A percentile compares a stretch with the other conserved stretches of the same genome.
Evolutionary conservation across 257 asterid species (phyloP).

Genomic region (Leonotis leonurus): DNA sequence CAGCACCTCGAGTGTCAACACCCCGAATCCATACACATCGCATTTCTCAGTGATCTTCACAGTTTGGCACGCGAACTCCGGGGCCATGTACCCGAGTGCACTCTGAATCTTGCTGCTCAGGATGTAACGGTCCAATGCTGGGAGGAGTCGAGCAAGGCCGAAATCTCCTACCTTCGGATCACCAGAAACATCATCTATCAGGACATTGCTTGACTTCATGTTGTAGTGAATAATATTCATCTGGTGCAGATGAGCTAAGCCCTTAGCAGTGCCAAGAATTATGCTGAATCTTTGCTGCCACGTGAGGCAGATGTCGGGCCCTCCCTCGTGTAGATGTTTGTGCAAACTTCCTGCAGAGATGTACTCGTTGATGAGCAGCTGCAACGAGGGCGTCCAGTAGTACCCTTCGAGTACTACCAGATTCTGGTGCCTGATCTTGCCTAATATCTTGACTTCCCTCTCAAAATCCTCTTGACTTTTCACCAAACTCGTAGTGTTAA

Average conservation of each 20-base stretch:
- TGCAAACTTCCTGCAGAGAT: conserved; percentile 51
- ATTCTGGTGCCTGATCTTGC: conserved; percentile 50
- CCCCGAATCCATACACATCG: conserved; percentile 79
- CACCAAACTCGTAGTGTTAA: conserved; percentile 59
- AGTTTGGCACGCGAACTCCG: conserved; percentile 75
- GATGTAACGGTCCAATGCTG: conserved; percentile 53
- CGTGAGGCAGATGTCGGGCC: conserved; percentile 26
- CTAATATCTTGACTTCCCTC: conserved; percentile 55
- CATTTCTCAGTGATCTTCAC: conserved; percentile 83
- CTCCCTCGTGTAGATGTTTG: conserved; percentile 51
- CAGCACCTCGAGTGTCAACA: conserved; percentile 53
- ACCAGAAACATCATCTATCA: conserved; percentile 44
- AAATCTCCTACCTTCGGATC: conserved; percentile 70
- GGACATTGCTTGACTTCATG: conserved; percentile 57
- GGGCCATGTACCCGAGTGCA: conserved; percentile 86
- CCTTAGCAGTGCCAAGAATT: conserved; percentile 59
- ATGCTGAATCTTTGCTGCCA: conserved; percentile 68
- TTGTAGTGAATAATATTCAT: conserved; percentile 59
- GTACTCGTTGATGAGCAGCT: conserved; percentile 60
- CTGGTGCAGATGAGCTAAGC: conserved; percentile 62
- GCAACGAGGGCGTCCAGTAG: conserved; percentile 80
- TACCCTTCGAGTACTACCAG: conserved; percentile 66
- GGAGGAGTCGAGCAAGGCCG: conserved; percentile 63
- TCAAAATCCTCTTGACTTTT: conserved; percentile 73
- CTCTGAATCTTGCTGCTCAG: conserved; percentile 84